Percentiles rank a stretch among this genome's conserved stretches.
phyloP scores from a whole-genome alignment of 2,329 filamentous ascomycete species.

The Cladosporium sp. region DNA sequence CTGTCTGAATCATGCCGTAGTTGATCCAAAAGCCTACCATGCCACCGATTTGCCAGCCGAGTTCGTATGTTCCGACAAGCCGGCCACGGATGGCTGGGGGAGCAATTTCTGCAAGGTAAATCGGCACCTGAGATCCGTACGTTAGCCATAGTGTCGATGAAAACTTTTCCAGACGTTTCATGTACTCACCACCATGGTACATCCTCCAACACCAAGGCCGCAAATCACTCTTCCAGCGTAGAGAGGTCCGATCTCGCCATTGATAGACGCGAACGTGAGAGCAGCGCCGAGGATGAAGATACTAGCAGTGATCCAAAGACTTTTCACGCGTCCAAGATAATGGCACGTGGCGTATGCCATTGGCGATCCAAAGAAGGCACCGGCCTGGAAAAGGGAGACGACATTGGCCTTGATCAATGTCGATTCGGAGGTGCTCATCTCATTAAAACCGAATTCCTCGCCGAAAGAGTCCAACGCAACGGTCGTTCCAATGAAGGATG shows the following conservation, averaged over 20 bases:
- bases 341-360: slow-evolving; percentile 45
- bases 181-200: slow-evolving; percentile 44
- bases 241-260: slow-evolving; percentile 45
- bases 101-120: slow-evolving; percentile 56
- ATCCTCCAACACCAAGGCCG: slow-evolving; percentile 49
- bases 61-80: slow-evolving; percentile 18
- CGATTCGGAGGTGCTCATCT: slow-evolving; percentile 3
- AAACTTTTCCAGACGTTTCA: neutral
- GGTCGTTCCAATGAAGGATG: slow-evolving; percentile 71
- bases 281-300: slow-evolving; percentile 64
- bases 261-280: slow-evolving; percentile 51
- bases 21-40: slow-evolving; percentile 30
- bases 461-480: slow-evolving; percentile 63
- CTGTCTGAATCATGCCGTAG: slow-evolving; percentile 24
- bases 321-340: slow-evolving; percentile 61
- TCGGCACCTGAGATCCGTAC: slow-evolving; percentile 53
- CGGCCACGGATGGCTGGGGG: slow-evolving; percentile 55
- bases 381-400: slow-evolving; percentile 63
- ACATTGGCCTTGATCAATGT: slow-evolving; percentile 49
- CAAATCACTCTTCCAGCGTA: slow-evolving; percentile 49
- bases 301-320: slow-evolving; percentile 53
- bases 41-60: slow-evolving; percentile 18
- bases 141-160: slow-evolving; percentile 23
- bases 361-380: slow-evolving; percentile 61
- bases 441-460: slow-evolving; percentile 58